phyloP scores from a whole-genome alignment of 768 basidiomycete genomes.

The Termitomyces heimii region DNA sequence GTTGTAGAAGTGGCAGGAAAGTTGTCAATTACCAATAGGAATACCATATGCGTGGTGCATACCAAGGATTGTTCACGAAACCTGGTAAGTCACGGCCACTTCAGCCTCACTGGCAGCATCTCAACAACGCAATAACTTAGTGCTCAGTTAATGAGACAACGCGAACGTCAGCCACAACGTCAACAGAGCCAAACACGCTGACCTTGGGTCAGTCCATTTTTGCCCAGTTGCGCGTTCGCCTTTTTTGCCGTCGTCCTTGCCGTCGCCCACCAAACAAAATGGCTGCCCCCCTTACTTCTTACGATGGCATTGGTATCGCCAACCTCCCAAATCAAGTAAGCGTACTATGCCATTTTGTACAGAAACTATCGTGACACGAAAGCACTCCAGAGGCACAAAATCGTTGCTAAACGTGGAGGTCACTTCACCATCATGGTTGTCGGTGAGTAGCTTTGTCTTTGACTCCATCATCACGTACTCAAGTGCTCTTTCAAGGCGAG shows the following conservation, averaged over 20 bases:
- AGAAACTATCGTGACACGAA: constrained; percentile 20
- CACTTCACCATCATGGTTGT: constrained; percentile 99
- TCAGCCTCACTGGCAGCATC: too few relatives aligned
- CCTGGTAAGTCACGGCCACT: too few relatives aligned
- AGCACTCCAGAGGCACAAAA: constrained; percentile 84
- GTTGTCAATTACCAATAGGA: too few relatives aligned
- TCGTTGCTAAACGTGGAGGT: constrained; percentile 93
- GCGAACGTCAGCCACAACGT: constrained; percentile 10
- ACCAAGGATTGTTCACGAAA: too few relatives aligned
- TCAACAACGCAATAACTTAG: too few relatives aligned
- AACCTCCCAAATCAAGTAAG: constrained; percentile 97
- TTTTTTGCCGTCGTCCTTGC: constrained; percentile 17
- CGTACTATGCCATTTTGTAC: constrained; percentile 2
- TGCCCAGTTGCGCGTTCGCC: constrained; percentile 17
- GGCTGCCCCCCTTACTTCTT: constrained; percentile 39
- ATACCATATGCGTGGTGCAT: too few relatives aligned
- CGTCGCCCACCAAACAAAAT: constrained; percentile 27
- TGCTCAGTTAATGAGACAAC: too few relatives aligned
- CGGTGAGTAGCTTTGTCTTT: constrained; percentile 45
- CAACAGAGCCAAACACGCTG: constrained; percentile 22
- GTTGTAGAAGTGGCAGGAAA: too few relatives aligned
- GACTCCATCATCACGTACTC: neutral
- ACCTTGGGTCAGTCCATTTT: constrained; percentile 32
- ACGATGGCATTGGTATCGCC: constrained; percentile 88
- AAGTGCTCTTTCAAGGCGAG: constrained; percentile 55